Base-by-base conservation (phyloP, 345 rosid genomes). In the Eucalyptus pauciflora region DNA sequence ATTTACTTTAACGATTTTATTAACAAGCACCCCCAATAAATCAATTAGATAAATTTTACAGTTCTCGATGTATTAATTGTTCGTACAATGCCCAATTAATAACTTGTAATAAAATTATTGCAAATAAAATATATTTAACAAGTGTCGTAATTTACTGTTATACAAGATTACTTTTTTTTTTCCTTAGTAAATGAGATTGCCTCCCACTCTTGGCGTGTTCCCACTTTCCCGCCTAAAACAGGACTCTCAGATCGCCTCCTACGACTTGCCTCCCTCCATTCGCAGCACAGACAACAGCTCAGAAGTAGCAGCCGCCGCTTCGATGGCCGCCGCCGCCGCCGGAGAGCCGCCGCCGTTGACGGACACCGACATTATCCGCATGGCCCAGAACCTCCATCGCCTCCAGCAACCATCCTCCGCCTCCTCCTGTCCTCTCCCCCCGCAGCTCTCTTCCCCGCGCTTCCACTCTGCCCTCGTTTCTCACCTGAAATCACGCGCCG, bases 291-390 rank as follows among this genome's bases (percentile, higher is more conserved):
- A 76, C 29, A 41, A 76, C 13, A 71, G 4, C 85, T 20, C 5
- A 37, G 83, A 71, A 71, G 83, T 1, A 60, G 86, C n/a, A 87
- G 22, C 83, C 15, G 37, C 50, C 85, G 69, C 81, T 49, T 13
- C 90, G 31, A 87, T 88, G 88, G 69, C 92, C 86, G 37, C 93
- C 85, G 81, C 92, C 87, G 64, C 89, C 64, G 86, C 91, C 11
- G 86, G 86, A 46, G 86, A 85, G 16, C 91, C 89, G 24, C 89
- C 92, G 58, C 91, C 92, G 12, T 89, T 93, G 86, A 94, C 88
- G 48, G 98, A 95, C 89, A 52, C 86, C 18, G 98, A 95, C 16
- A 91, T 96, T 50, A 91, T 95, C 86, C 89, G 89, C 90, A 91
- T 95, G 33, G 97, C 98, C 6, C 93, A 85, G 49, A 45, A 93